Base-by-base conservation (phyloP, 345 rosid species). In the Physaria fendleri region DNA sequence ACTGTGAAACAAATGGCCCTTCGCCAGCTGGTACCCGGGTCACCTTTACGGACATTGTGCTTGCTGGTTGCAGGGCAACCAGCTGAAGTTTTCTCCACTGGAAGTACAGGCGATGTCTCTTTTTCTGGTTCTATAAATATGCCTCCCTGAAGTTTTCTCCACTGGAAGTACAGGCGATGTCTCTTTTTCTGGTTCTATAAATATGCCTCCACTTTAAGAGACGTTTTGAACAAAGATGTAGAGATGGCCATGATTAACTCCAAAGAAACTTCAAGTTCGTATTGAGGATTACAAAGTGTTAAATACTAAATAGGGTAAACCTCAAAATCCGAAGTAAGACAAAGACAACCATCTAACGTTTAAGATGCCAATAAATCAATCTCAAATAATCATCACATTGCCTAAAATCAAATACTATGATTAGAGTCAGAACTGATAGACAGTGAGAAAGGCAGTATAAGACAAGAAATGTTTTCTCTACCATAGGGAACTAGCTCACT, bases 1-100 rank as follows among this genome's bases (percentile, higher is more conserved):
- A 82, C 99, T 42, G 87, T 94, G 61, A 94, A 85, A 82, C 85
- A 83, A 81, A 94, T 94, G 99, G 97, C 99, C 51, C 85, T 87
- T 70, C 72, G 59, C 41, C 99, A 90, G 80, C 82, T 94, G 69
- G 81, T 84, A 44, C 84, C 90, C 4, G 99, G 99, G 64, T 87
- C 99, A 66, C 97, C 99, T 47, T 71, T 94, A 78, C 82, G 99
- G 55, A 94, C 99, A 64, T 74, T 94, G 50, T 94, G 92, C 82
- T 69, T 94, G 76, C 90, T 94, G 59, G 87, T 90, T 76, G 95
- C 97, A 16, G 99, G 99, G 56, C 92, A 90, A 76, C 96, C 96
- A 13, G 95, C 92, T 14, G 99, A 87, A 48, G 96, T 90, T 38
- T 87, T 93, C 74, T 74, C 96, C 56, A 14, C 71, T 15, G 84